Percentiles rank a stretch among this genome's conserved stretches.
phyloP scores from a whole-genome alignment of 2,329 filamentous ascomycete genomes.

The Phyllosticta citriasiana region DNA sequence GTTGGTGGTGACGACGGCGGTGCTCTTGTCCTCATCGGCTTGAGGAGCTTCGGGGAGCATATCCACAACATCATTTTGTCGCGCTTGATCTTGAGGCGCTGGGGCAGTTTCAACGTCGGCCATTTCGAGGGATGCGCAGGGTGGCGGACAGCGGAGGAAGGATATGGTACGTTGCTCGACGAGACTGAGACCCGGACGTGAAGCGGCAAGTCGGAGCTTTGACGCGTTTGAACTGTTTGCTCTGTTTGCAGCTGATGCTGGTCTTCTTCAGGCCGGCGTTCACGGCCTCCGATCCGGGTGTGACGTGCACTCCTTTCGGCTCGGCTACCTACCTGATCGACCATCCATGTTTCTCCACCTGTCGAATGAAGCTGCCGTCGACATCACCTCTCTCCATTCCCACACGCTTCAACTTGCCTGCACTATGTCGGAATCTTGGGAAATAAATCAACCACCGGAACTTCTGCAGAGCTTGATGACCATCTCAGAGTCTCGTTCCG shows the following conservation, averaged over 20 bases:
- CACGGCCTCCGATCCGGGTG: background rate
- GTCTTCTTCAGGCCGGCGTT: constrained; percentile 9
- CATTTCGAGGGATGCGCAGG: background rate
- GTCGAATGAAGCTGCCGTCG: background rate
- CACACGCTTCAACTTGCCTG: background rate
- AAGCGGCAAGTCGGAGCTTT: background rate
- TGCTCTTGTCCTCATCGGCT: constrained; percentile 8
- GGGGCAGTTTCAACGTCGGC: constrained; percentile 1
- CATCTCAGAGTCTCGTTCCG: background rate
- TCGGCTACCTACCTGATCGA: background rate
- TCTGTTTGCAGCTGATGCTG: background rate
- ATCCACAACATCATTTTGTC: background rate
- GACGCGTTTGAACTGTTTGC: background rate
- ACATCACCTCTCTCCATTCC: background rate
- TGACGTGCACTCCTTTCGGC: background rate
- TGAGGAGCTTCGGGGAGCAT: background rate
- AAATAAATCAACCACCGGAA: background rate
- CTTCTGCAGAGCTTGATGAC: background rate
- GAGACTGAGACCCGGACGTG: background rate
- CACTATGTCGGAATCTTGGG: too few relatives aligned
- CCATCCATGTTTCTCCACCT: background rate
- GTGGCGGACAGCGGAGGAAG: background rate
- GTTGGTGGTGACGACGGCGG: constrained; percentile 20
- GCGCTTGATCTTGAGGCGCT: background rate
- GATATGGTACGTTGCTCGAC: background rate